Percentiles rank a stretch among this genome's conserved stretches.
phyloP scores from a whole-genome alignment of 192 early-diverging fungal species.

The Dissophora globulifera region DNA sequence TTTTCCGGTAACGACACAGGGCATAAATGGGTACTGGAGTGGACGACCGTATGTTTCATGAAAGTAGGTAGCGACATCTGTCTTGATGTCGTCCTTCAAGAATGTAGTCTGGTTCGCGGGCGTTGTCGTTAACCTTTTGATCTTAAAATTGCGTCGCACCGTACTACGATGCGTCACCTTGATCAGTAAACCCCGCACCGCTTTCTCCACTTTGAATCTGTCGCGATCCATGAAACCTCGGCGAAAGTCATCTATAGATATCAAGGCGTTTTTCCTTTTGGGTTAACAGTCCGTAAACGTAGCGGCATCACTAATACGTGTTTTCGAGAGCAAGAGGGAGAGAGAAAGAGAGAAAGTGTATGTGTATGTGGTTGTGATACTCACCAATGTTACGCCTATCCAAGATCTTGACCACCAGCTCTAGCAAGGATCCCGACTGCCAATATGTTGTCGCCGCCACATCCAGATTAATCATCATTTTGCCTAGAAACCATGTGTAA shows the following conservation, averaged over 20 bases:
- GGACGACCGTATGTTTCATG: constrained; percentile 72
- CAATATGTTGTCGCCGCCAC: constrained; percentile 75
- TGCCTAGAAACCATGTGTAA: constrained; percentile 52
- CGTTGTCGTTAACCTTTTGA: constrained; percentile 71
- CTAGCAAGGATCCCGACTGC: constrained; percentile 70
- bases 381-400: constrained; percentile 54
- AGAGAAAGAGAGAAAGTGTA: too few relatives aligned
- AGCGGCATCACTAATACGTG: too few relatives aligned
- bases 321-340: too few relatives aligned
- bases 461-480: constrained; percentile 78
- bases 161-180: constrained; percentile 72
- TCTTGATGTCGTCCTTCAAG: constrained; percentile 64
- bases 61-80: constrained; percentile 84
- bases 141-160: constrained; percentile 77
- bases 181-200: constrained; percentile 64
- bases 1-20: constrained; percentile 79
- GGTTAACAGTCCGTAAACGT: too few relatives aligned
- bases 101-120: constrained; percentile 81
- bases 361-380: too few relatives aligned
- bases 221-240: constrained; percentile 59
- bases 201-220: constrained; percentile 59
- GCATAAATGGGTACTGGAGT: constrained; percentile 83
- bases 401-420: constrained; percentile 74
- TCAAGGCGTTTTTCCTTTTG: background rate
- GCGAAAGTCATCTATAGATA: constrained; percentile 57